Conservation (phyloP, 441 rosid species). For the Manihot esculenta region DNA sequence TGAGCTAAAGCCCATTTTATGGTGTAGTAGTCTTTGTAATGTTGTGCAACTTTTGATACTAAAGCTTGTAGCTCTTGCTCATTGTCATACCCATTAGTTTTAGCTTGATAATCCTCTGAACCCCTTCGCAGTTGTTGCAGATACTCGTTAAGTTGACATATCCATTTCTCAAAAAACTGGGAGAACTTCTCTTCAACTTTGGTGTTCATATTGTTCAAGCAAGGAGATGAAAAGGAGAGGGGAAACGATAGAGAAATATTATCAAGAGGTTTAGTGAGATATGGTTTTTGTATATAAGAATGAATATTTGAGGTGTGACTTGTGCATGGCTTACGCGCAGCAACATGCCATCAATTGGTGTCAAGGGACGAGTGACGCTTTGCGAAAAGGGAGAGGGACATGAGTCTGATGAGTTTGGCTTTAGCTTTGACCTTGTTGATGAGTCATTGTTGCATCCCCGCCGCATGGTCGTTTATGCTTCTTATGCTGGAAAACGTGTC, state of each 20-base stretch:
- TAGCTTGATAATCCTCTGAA: constrained; percentile 19
- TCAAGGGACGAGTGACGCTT: constrained; percentile 25
- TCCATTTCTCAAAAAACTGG: constrained; percentile 59
- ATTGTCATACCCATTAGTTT: not conserved
- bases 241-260: too few species aligned
- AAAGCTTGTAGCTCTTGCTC: constrained; percentile 41
- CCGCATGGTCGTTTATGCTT: constrained; percentile 33
- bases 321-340: constrained; percentile 60
- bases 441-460: constrained; percentile 31
- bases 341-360: constrained; percentile 22
- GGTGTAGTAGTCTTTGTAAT: constrained; percentile 71
- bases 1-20: constrained; percentile 69
- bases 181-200: constrained; percentile 44
- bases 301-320: constrained; percentile 16
- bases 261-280: too few species aligned
- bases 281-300: constrained; percentile 22
- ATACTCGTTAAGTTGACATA: constrained; percentile 47
- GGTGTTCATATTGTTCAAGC: constrained; percentile 31
- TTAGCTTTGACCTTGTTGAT: constrained; percentile 28
- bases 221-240: not conserved
- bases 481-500: constrained; percentile 33
- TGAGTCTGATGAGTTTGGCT: not conserved
- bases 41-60: constrained; percentile 61
- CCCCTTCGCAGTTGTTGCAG: constrained; percentile 38
- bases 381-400: not conserved